Percentiles rank a stretch among this genome's conserved stretches.
Evolutionary conservation across 805 yeast genomes (phyloP).

Genomic region (Starmerella bombi): DNA sequence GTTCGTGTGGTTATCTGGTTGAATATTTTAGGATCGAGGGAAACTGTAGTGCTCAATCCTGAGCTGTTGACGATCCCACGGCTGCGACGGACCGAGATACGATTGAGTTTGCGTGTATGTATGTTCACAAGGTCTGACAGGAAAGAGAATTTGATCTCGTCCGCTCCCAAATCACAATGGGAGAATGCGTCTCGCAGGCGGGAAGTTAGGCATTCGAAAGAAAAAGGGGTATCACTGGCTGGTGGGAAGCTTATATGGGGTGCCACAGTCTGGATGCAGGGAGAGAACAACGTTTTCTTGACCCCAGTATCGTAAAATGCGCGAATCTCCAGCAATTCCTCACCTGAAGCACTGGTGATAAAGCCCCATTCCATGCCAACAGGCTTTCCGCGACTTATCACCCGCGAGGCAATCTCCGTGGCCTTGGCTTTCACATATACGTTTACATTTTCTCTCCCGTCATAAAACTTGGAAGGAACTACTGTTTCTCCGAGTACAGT

Average conservation of each 20-base stretch:
- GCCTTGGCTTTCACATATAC: conserved; percentile 16
- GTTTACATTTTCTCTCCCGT: conserved; percentile 5
- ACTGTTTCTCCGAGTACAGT: conserved; percentile 8
- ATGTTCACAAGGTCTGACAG: conserved; percentile 10
- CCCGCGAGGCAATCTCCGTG: conserved; percentile 8
- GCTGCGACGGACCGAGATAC: background rate
- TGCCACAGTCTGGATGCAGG: conserved; percentile 9
- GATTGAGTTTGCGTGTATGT: conserved; percentile 7
- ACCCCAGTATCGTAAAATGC: conserved; percentile 4
- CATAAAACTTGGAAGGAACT: conserved; percentile 6
- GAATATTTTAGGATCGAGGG: conserved; percentile 15
- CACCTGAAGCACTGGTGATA: conserved; percentile 5
- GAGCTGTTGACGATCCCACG: background rate
- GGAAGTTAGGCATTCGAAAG: conserved; percentile 15
- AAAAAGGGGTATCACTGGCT: background rate
- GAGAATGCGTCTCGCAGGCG: conserved; percentile 14
- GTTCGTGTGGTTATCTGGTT: conserved; percentile 12
- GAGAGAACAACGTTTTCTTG: conserved; percentile 6
- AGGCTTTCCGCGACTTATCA: conserved; percentile 6
- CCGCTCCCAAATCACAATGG: conserved; percentile 18
- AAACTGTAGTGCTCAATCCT: conserved; percentile 17
- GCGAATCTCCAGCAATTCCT: conserved; percentile 11
- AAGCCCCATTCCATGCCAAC: conserved; percentile 7
- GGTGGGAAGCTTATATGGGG: conserved; percentile 6
- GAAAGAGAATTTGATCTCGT: conserved; percentile 16